Conservation (phyloP, 192 early-diverging fungal species). For the Coemansia pectinata region DNA sequence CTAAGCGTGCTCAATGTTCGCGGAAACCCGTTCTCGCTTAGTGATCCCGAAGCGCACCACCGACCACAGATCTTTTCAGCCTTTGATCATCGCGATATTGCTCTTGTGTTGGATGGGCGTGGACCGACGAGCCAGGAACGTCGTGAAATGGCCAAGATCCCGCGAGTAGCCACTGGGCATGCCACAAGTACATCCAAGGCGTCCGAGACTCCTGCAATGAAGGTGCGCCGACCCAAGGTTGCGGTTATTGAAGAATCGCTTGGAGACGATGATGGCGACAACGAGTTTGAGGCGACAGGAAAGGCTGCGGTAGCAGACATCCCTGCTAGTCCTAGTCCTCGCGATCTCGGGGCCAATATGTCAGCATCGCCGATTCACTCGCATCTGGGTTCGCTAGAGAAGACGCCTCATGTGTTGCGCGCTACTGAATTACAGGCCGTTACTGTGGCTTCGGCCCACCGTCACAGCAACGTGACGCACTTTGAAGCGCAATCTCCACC, state of each 20-base stretch:
- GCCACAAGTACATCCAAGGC: constrained; percentile 1
- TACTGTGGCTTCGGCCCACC: constrained; percentile 23
- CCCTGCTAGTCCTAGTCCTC: neutral
- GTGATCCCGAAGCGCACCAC: neutral
- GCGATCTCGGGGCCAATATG: neutral
- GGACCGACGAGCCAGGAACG: constrained; percentile 36
- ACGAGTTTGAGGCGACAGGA: neutral
- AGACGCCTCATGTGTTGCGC: constrained; percentile 31
- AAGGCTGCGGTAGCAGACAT: neutral
- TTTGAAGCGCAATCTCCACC: constrained; percentile 5
- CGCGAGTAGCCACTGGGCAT: constrained; percentile 47
- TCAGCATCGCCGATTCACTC: constrained; percentile 5
- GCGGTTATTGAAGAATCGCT: constrained; percentile 50
- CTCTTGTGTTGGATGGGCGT: constrained; percentile 35
- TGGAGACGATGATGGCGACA: constrained; percentile 11
- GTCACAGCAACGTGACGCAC: constrained; percentile 23
- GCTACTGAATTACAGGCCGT: constrained; percentile 49
- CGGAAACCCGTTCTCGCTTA: constrained; percentile 41
- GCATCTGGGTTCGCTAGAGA: constrained; percentile 19
- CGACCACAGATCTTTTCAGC: constrained; percentile 46
- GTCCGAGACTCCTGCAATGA: constrained; percentile 2
- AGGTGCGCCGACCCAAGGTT: constrained; percentile 39
- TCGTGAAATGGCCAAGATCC: constrained; percentile 44
- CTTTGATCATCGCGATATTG: constrained; percentile 47
- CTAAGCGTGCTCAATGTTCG: constrained; percentile 25